These are phyloP conservation scores for Elsinoe arachidis DNA, from an alignment of 2,329 filamentous ascomycete genomes.

Conservation along the genomic window DNA sequence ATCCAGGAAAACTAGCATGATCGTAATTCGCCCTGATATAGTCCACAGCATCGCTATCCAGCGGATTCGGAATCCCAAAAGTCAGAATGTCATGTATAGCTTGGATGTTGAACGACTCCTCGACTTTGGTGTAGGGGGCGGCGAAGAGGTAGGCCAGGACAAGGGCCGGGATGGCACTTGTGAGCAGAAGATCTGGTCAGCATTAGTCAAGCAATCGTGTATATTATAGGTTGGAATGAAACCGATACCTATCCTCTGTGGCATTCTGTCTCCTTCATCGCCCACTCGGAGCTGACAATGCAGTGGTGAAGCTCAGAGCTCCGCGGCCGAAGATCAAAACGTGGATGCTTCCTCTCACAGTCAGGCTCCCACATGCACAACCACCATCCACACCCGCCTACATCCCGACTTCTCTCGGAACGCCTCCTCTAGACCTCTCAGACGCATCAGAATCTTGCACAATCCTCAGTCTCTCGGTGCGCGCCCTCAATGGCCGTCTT, in stretches of 20 bases:
- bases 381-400: not conserved
- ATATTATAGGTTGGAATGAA: not conserved
- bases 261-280: not conserved
- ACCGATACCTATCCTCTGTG: not conserved
- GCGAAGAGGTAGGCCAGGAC: constrained; percentile 26
- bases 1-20: constrained; percentile 82
- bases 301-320: constrained; percentile 12
- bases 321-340: constrained; percentile 14
- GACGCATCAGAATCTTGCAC: not conserved
- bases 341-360: not conserved
- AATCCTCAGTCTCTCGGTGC: constrained; percentile 4
- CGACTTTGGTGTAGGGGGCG: constrained; percentile 94
- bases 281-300: not conserved
- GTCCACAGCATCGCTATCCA: constrained; percentile 19
- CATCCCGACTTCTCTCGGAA: not conserved
- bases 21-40: constrained; percentile 58
- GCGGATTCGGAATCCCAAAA: constrained; percentile 58
- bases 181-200: constrained; percentile 40
- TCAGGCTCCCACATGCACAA: constrained; percentile 6
- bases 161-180: constrained; percentile 50
- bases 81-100: constrained; percentile 81
- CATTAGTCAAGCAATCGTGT: not conserved
- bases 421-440: not conserved
- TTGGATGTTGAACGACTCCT: constrained; percentile 97
- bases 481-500: constrained; percentile 41